Evolutionary conservation across 2,329 filamentous ascomycete genomes (phyloP).

Genomic region (Pseudogymnoascus sp.): DNA sequence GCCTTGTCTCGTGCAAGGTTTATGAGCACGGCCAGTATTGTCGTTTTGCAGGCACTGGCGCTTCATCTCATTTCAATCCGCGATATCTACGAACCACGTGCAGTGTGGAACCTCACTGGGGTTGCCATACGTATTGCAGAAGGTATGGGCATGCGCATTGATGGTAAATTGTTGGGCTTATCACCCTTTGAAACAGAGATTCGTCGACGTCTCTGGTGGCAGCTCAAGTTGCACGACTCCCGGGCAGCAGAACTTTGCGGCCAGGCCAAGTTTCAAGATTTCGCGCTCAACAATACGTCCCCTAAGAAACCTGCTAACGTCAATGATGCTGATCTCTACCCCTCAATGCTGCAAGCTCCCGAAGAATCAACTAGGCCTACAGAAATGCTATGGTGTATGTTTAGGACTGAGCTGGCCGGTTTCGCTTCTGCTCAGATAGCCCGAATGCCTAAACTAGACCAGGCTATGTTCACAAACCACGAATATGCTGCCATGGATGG

Average conservation of each 20-base stretch:
- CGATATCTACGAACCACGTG: slow-evolving; percentile 47
- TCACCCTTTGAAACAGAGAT: slow-evolving; percentile 61
- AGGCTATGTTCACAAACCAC: slow-evolving; percentile 13
- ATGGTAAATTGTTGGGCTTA: slow-evolving; percentile 50
- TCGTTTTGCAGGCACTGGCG: slow-evolving; percentile 52
- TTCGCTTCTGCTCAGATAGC: slow-evolving; percentile 11
- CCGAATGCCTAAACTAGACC: slow-evolving; percentile 10
- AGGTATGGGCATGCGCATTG: slow-evolving; percentile 60
- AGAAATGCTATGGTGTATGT: slow-evolving; percentile 39
- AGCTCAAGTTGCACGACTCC: slow-evolving; percentile 35
- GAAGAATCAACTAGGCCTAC: slow-evolving; percentile 45
- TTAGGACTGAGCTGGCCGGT: slow-evolving; percentile 12
- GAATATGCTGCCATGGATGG: slow-evolving; percentile 12
- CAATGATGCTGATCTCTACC: slow-evolving; percentile 52
- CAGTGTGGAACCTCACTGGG: slow-evolving; percentile 55
- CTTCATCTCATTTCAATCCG: slow-evolving; percentile 39
- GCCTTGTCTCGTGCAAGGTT: slow-evolving; percentile 50
- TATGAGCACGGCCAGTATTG: slow-evolving; percentile 50
- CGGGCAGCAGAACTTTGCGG: slow-evolving; percentile 26
- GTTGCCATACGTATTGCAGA: slow-evolving; percentile 57
- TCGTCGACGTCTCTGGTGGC: slow-evolving; percentile 62
- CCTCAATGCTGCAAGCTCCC: slow-evolving; percentile 47
- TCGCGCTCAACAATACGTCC: slow-evolving; percentile 21
- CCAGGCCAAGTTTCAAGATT: slow-evolving; percentile 18
- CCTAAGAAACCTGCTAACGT: slow-evolving; percentile 50